phyloP scores from a whole-genome alignment of 345 rosid genomes.

The Arabidopsis thaliana region DNA sequence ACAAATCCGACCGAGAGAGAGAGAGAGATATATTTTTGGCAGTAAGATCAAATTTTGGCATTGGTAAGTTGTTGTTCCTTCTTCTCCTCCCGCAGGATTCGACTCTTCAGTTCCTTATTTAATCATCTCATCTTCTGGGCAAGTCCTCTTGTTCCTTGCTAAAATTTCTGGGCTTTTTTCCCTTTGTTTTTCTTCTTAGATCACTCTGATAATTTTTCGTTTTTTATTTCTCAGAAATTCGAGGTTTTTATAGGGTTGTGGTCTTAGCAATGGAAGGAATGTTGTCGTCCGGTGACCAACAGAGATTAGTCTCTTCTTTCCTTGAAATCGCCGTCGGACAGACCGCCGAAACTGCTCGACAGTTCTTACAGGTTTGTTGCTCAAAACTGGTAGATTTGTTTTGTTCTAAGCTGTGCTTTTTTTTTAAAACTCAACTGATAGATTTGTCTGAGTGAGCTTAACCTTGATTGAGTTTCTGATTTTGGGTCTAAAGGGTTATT shows the following conservation, averaged over 20 bases:
- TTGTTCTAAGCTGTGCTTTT: neutral
- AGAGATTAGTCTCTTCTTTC: constrained; percentile 85
- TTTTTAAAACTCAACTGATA: neutral
- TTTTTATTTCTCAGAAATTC: constrained; percentile 13
- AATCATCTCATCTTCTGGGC: constrained; percentile 37
- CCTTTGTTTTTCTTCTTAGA: neutral
- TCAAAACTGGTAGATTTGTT: constrained; percentile 36
- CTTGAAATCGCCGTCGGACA: constrained; percentile 98
- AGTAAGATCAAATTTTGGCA: constrained; percentile 19
- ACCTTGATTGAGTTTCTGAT: constrained; percentile 25
- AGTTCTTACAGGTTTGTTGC: constrained; percentile 77
- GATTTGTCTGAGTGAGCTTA: constrained; percentile 30
- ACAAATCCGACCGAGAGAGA: constrained; percentile 29
- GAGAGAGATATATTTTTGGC: constrained; percentile 13
- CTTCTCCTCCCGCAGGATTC: constrained; percentile 38
- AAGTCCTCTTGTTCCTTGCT: constrained; percentile 12
- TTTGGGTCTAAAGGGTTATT: constrained; percentile 7
- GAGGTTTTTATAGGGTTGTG: constrained; percentile 20
- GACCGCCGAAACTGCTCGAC: constrained; percentile 83
- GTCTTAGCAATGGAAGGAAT: constrained; percentile 51
- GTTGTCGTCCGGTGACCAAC: constrained; percentile 62
- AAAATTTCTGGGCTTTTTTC: neutral
- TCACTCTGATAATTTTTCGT: neutral
- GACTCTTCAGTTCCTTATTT: constrained; percentile 29
- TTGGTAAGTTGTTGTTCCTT: neutral